A percentile compares a stretch with the other conserved stretches of the same genome.
These are phyloP conservation scores for Nicotiana sylvestris DNA, from an alignment of 257 asterid genomes.

Conservation along the genomic window DNA sequence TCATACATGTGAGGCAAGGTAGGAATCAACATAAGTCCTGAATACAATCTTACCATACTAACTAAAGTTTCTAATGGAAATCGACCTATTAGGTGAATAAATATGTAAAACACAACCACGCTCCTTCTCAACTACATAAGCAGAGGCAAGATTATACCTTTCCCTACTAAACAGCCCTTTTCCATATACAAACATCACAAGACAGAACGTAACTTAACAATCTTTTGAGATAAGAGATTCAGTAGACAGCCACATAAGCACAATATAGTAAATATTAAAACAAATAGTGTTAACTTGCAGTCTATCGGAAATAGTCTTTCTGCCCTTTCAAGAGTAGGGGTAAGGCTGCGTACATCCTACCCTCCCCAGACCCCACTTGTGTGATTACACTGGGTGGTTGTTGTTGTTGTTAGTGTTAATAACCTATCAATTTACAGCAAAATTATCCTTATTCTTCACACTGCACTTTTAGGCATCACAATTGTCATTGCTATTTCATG, in stretches of 20 bases:
- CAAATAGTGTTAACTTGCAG: background rate
- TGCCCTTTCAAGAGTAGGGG: no score
- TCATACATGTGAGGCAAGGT: slow-evolving; percentile 3
- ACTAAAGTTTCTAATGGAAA: background rate
- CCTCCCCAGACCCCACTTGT: no score
- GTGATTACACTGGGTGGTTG: no score
- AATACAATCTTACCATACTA: background rate
- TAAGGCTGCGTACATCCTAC: no score
- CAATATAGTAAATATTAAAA: background rate
- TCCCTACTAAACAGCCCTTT: background rate
- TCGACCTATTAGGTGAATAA: background rate
- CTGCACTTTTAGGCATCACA: background rate
- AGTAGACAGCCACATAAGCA: background rate
- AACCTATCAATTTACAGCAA: background rate
- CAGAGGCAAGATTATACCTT: background rate
- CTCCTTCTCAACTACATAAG: background rate
- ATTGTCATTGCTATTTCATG: background rate
- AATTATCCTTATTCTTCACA: background rate
- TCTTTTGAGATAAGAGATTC: background rate
- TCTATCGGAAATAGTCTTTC: no score
- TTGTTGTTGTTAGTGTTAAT: background rate
- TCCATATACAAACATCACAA: background rate
- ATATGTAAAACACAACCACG: background rate
- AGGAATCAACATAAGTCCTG: background rate
- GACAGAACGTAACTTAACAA: background rate